Evolutionary conservation across 257 asterid species (phyloP).

Genomic region (Rhazya stricta): DNA sequence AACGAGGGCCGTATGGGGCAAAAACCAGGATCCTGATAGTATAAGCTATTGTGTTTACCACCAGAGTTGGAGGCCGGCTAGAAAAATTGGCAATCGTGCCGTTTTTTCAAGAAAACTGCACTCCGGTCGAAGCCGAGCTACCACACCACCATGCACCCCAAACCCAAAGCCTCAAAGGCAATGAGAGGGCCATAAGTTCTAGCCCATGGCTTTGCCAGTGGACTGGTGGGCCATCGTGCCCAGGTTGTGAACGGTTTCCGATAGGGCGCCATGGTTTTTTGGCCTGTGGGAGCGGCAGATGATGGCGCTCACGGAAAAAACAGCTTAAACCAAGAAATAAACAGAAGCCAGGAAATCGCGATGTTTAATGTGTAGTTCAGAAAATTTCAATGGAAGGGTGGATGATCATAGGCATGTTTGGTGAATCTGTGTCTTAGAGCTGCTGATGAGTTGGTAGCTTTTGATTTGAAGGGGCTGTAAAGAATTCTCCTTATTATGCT

Average conservation of each 20-base stretch:
- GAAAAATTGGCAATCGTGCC: slow-evolving; percentile 72
- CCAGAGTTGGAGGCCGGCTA: slow-evolving; percentile 83
- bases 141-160: slow-evolving; percentile 74
- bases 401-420: not conserved
- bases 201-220: slow-evolving; percentile 75
- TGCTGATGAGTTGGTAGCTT: too few relatives aligned
- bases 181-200: slow-evolving; percentile 61
- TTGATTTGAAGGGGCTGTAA: too few relatives aligned
- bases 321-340: slow-evolving; percentile 17
- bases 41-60: slow-evolving; percentile 72
- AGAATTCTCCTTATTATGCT: too few relatives aligned
- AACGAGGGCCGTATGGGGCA: slow-evolving; percentile 92
- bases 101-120: slow-evolving; percentile 64
- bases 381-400: not conserved
- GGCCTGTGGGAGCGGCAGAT: slow-evolving; percentile 70
- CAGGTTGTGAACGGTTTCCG: slow-evolving; percentile 68
- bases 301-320: slow-evolving; percentile 10
- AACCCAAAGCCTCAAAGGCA: slow-evolving; percentile 80
- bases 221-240: slow-evolving; percentile 79
- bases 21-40: slow-evolving; percentile 80
- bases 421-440: too few relatives aligned
- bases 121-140: slow-evolving; percentile 69
- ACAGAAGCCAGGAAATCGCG: slow-evolving; percentile 10
- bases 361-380: too few relatives aligned
- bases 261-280: slow-evolving; percentile 77